Percentiles rank a stretch among this genome's conserved stretches.
Conservation (phyloP, 2,329 filamentous ascomycete genomes). For the Aspergillus sp. region DNA sequence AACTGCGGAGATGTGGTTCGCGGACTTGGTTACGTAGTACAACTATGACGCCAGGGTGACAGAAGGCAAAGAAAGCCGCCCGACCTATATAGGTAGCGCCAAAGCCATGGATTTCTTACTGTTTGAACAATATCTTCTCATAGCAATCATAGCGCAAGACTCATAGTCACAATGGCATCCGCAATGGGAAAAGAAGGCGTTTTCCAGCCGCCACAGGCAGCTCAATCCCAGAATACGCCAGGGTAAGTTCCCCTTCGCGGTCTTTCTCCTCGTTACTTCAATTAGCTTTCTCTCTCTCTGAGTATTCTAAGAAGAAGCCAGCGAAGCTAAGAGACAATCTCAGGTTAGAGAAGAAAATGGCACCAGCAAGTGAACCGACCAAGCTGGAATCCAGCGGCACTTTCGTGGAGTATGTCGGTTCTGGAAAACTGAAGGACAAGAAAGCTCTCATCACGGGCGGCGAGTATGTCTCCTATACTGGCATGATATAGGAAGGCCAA, state of each 20-base stretch:
- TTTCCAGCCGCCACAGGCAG: slow-evolving; percentile 25
- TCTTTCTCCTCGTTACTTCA: no score
- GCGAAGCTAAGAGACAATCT: not conserved
- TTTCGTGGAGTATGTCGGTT: slow-evolving; percentile 46
- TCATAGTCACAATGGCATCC: slow-evolving; percentile 22
- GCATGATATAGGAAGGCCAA: not conserved
- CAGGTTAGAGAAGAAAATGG: slow-evolving; percentile 23
- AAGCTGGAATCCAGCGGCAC: slow-evolving; percentile 31
- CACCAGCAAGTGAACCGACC: slow-evolving; percentile 36
- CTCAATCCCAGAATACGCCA: slow-evolving; percentile 31
- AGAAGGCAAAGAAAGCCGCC: not conserved
- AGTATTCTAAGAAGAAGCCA: not conserved
- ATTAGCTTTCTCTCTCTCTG: not conserved
- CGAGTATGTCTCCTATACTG: slow-evolving; percentile 46
- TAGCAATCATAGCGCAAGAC: not conserved
- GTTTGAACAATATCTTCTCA: not conserved
- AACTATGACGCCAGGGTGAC: slow-evolving; percentile 32
- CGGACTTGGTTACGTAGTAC: slow-evolving; percentile 10
- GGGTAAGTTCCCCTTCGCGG: slow-evolving; percentile 22
- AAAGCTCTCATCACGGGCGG: slow-evolving; percentile 60
- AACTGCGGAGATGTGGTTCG: not conserved
- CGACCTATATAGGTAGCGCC: not conserved
- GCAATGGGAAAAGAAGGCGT: slow-evolving; percentile 26
- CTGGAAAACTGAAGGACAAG: slow-evolving; percentile 53
- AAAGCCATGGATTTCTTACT: not conserved